A percentile compares a stretch with the other conserved stretches of the same genome.
phyloP scores from a whole-genome alignment of 2,329 filamentous ascomycete genomes.

The Tolypocladium album region DNA sequence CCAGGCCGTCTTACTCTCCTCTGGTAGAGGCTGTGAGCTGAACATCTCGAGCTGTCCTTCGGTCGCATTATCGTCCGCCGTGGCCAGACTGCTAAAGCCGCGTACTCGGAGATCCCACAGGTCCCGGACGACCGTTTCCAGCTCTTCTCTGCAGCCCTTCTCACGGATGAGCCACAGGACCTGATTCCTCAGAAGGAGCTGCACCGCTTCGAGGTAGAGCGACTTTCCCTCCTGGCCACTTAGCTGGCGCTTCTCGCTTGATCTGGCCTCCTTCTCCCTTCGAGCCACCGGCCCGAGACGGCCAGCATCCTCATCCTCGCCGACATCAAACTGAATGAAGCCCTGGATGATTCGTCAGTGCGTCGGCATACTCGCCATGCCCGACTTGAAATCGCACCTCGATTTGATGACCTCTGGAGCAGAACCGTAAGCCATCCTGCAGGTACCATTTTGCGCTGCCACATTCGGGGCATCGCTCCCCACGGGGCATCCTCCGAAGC shows the following conservation, averaged over 20 bases:
- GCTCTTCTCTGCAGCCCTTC: conserved; percentile 56
- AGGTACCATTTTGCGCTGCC: conserved; percentile 61
- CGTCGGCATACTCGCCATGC: too few relatives aligned
- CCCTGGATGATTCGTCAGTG: conserved; percentile 21
- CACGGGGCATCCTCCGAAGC: conserved; percentile 39
- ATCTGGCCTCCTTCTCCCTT: conserved; percentile 45
- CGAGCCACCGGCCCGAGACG: conserved; percentile 43
- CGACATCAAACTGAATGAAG: conserved; percentile 43
- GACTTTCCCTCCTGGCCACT: conserved; percentile 59
- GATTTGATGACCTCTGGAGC: conserved; percentile 69
- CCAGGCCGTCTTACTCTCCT: conserved; percentile 14
- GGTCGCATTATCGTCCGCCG: conserved; percentile 10
- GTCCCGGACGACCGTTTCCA: conserved; percentile 72
- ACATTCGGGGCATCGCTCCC: conserved; percentile 52
- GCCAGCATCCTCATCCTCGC: conserved; percentile 63
- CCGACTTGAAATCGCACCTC: conserved; percentile 40
- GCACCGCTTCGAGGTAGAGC: conserved; percentile 74
- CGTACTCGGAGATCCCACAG: conserved; percentile 68
- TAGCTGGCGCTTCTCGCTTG: conserved; percentile 45
- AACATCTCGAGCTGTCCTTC: conserved; percentile 23
- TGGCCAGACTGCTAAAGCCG: conserved; percentile 26
- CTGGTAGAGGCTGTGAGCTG: conserved; percentile 23
- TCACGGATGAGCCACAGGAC: conserved; percentile 59
- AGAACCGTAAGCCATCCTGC: conserved; percentile 69
- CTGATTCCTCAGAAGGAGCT: conserved; percentile 78